Evolutionary conservation across 1,139 yeast genomes (phyloP), one percentile per base, ranked within the genome.

Genomic region (Debaryomycetaceae sp.): DNA sequence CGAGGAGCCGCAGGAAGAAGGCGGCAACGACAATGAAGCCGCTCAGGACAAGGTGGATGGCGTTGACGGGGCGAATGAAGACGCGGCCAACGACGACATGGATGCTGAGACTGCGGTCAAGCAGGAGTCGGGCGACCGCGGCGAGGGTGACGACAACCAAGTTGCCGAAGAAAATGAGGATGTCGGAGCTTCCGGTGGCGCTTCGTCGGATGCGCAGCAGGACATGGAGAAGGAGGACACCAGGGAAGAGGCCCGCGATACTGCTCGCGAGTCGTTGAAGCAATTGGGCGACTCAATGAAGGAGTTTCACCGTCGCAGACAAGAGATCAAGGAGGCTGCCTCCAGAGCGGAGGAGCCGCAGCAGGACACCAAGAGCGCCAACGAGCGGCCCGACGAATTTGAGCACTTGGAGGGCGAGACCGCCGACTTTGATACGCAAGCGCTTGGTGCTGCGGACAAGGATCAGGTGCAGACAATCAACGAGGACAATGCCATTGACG

Each of bases 391-490:
- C 0, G 95, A 88, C 48, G 96, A 88, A 45, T 85, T 89, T 54
- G 94, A 89, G 53, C 97, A 91, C 51, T 71, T 86, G 34, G 91
- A 85, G 28, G 96, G 94, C 26, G 88, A 83, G 29, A 78, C 78
- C 42, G 73, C 86, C 5, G 78, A 81, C 27, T 54, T 53, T 31
- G 91, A 84, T 35, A 83, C 95, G 0, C 97, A 93, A 56, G 98
- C 97, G 0, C 61, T 91, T 35, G 98, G 97, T 16, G 79, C 93
- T 27, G 95, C 96, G 5, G 75, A 78, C 35, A 75, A 79, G 45
- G 96, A 88, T 30, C 88, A 85, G 48, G 65, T 75, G 23, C 93
- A 85, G 49, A 57, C 78, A 1, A 72, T 88, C 36, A 83, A 89
- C 49, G 95, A 89, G 30, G 81, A 78, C 11, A 81, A 75, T 75